A percentile compares a stretch with the other conserved stretches of the same genome.
Conservation (phyloP, 2,329 filamentous ascomycete species). For the Hymenoscyphus occultus region DNA sequence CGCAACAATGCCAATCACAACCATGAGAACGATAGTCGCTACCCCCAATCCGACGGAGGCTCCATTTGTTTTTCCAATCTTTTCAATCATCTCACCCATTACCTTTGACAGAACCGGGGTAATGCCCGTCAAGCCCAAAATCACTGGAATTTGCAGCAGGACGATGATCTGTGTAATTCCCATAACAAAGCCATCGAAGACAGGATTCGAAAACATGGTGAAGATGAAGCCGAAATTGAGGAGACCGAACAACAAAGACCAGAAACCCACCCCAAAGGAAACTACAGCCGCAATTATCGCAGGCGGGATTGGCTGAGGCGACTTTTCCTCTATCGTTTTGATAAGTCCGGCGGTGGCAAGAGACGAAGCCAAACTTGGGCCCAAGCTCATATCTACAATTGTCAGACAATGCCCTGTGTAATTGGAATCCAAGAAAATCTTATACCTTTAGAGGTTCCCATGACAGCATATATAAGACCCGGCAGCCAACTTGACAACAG, state of each 20-base stretch:
- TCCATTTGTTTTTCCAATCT: constrained; percentile 53
- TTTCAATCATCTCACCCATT: constrained; percentile 57
- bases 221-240: constrained; percentile 63
- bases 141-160: constrained; percentile 55
- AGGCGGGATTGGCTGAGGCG: constrained; percentile 46
- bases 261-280: constrained; percentile 63
- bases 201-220: constrained; percentile 63
- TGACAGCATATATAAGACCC: constrained; percentile 54
- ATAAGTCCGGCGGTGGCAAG: constrained; percentile 61
- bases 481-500: constrained; percentile 59
- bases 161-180: constrained; percentile 63
- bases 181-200: constrained; percentile 63
- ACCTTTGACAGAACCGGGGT: constrained; percentile 52
- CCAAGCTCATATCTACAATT: constrained; percentile 53
- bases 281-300: constrained; percentile 58
- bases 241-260: constrained; percentile 56
- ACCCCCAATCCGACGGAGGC: constrained; percentile 55
- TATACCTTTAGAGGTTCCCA: constrained; percentile 59
- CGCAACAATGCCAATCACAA: constrained; percentile 47
- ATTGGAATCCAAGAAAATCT: constrained; percentile 25
- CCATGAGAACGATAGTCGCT: constrained; percentile 53
- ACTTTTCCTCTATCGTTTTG: constrained; percentile 42
- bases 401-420: constrained; percentile 6
- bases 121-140: constrained; percentile 40
- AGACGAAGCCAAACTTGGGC: constrained; percentile 63